Evolutionary conservation across 2,329 filamentous ascomycete genomes (phyloP).

Genomic region (Cladosporium phlei): DNA sequence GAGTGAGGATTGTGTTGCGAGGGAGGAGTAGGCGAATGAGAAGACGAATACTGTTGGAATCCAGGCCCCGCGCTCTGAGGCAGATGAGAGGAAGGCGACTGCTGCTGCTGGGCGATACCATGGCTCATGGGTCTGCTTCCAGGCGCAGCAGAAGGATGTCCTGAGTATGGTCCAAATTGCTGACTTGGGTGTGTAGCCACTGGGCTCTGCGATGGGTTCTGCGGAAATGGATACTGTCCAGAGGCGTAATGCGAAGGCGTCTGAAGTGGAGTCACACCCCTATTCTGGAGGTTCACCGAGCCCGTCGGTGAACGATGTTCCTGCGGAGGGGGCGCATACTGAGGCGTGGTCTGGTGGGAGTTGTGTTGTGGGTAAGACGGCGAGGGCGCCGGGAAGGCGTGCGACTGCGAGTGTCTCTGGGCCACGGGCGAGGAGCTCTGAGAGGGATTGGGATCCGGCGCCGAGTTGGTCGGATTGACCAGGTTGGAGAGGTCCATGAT

Average conservation of each 20-base stretch:
- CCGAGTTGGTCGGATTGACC: constrained; percentile 27
- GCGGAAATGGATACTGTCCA: constrained; percentile 24
- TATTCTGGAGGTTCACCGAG: constrained; percentile 19
- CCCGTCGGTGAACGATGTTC: constrained; percentile 20
- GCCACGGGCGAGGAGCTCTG: constrained; percentile 18
- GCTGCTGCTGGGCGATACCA: constrained; percentile 20
- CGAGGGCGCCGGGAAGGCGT: constrained; percentile 12
- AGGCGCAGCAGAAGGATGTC: constrained; percentile 24
- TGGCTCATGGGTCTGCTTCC: constrained; percentile 24
- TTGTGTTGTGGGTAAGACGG: constrained; percentile 14
- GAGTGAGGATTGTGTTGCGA: constrained; percentile 30
- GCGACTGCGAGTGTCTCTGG: constrained; percentile 16
- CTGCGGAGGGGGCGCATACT: constrained; percentile 20
- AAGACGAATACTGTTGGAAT: constrained; percentile 16
- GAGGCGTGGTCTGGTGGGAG: constrained; percentile 13
- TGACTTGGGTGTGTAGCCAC: constrained; percentile 20
- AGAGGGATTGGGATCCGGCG: constrained; percentile 23
- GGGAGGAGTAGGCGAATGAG: constrained; percentile 31
- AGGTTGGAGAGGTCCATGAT: constrained; percentile 31
- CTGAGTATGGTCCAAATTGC: constrained; percentile 19
- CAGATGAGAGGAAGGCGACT: constrained; percentile 16
- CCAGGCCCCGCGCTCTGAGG: constrained; percentile 1
- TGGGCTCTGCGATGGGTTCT: constrained; percentile 28
- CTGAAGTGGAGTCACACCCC: constrained; percentile 27
- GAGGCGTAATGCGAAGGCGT: constrained; percentile 22